Percentiles rank a stretch among this genome's conserved stretches.
Conservation (phyloP, 2,329 filamentous ascomycete genomes). For the Fusarium sp. region DNA sequence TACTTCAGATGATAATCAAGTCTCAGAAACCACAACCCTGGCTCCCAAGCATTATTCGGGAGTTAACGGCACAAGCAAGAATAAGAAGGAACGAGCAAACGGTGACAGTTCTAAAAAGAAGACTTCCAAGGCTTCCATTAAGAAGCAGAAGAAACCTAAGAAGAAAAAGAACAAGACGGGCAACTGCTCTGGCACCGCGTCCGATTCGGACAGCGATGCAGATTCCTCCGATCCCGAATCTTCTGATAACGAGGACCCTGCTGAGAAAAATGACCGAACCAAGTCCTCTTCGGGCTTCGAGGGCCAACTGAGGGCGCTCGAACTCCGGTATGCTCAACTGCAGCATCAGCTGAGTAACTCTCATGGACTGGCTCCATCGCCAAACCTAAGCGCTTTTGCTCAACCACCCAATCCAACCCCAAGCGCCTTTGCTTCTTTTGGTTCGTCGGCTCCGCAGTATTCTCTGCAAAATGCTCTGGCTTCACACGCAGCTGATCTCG, state of each 20-base stretch:
- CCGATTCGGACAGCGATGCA: slow-evolving; percentile 27
- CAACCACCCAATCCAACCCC: slow-evolving; percentile 17
- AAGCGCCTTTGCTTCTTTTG: not conserved
- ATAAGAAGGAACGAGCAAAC: slow-evolving; percentile 6
- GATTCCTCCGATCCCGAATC: slow-evolving; percentile 38
- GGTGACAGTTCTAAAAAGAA: slow-evolving; percentile 21
- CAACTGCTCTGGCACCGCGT: slow-evolving; percentile 18
- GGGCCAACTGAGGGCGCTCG: slow-evolving; percentile 44
- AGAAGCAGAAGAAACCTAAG: slow-evolving; percentile 18
- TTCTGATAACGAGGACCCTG: slow-evolving; percentile 27
- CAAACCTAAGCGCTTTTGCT: not conserved
- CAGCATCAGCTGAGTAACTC: slow-evolving; percentile 33
- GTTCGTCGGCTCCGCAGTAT: not conserved
- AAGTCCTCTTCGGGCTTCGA: slow-evolving; percentile 31
- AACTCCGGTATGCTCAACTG: slow-evolving; percentile 41
- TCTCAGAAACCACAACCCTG: not conserved
- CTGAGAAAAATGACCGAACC: slow-evolving; percentile 23
- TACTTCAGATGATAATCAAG: slow-evolving; percentile 24
- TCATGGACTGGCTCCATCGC: not conserved
- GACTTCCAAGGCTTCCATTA: slow-evolving; percentile 4
- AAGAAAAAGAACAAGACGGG: slow-evolving; percentile 13
- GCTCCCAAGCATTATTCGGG: slow-evolving; percentile 23
- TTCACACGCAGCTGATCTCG: not conserved
- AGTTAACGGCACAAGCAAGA: slow-evolving; percentile 18
- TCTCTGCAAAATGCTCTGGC: not conserved